Evolutionary conservation across 225 moss, liverwort and hornwort genomes (phyloP), one percentile per base, ranked within the genome.

Genomic region (Pleurozium schreberi): DNA sequence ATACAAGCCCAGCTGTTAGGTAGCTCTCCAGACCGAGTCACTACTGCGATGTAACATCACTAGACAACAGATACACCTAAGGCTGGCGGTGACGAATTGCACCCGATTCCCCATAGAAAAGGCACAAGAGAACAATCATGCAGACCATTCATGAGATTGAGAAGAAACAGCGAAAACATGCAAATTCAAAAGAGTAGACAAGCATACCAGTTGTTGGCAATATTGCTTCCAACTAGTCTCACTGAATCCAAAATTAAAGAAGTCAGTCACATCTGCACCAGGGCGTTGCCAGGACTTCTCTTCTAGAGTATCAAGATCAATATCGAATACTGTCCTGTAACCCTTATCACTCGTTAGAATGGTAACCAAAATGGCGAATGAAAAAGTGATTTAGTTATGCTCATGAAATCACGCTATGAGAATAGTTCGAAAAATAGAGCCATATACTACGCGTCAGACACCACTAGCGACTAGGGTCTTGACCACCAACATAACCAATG

Each of bases 291-390:
- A 99, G 53, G 96, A 95, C 87, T 99, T 99, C 82, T 99, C 99
- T 79, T 99, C 99, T 80, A 99, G 90, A 87, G 94, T 87, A 91
- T 99, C 99, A 87, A 99, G 94, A 92, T 99, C 99, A 86, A 99
- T 95, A 93, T 99, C 99, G 93, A 99, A 99, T 88, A 97, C 99
- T 93, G 99, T 97, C 95, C 99, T 99, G 96, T 92, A 95, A 77
- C 79, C 89, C 85, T 52, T 71, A 75, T 38, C 80, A 80, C 85
- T 75, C 81, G 83, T 93, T 83, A 91, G 42, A 75, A 83, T 62
- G 21, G 66, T 66, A 87, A 83, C 43, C 67, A n/a, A 73, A 13
- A 83, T n/a, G 80, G 74, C 53, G 45, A 52, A 88, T 18, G 63
- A 60, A 83, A 83, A 85, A 65, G 69, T 30, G 26, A 80, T 34